Evolutionary conservation across 1,284 basidiomycete genomes (phyloP).

Genomic region (Termitomyces sp.): DNA sequence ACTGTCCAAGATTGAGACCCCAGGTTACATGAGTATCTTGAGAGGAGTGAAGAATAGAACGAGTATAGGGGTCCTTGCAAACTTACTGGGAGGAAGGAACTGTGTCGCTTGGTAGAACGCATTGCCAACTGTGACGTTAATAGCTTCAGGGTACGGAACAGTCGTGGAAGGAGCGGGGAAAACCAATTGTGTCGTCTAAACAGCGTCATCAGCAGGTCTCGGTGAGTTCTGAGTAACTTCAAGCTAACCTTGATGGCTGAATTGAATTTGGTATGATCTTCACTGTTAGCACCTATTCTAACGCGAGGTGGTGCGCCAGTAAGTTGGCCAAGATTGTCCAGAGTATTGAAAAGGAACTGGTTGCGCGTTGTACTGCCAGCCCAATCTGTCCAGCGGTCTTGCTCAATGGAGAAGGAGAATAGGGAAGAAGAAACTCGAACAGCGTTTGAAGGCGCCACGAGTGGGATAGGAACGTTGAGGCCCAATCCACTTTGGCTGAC

Average conservation of each 20-base stretch:
- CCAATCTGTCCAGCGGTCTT: slow-evolving; percentile 67
- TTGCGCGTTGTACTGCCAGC: slow-evolving; percentile 46
- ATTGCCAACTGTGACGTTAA: slow-evolving; percentile 51
- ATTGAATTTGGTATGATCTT: slow-evolving; percentile 58
- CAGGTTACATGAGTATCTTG: slow-evolving; percentile 56
- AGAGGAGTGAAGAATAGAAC: not conserved
- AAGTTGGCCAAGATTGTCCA: slow-evolving; percentile 48
- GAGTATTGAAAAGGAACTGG: slow-evolving; percentile 50
- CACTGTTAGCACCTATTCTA: slow-evolving; percentile 59
- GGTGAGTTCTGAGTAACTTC: not conserved
- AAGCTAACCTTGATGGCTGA: slow-evolving; percentile 35
- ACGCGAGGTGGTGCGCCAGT: slow-evolving; percentile 51
- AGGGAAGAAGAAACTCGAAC: slow-evolving; percentile 37
- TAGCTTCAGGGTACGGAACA: slow-evolving; percentile 62
- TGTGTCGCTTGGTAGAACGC: slow-evolving; percentile 53
- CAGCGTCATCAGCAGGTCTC: not conserved
- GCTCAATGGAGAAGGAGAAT: slow-evolving; percentile 62
- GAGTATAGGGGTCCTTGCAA: not conserved
- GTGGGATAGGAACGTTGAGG: slow-evolving; percentile 10
- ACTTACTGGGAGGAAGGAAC: slow-evolving; percentile 47
- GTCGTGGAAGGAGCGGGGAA: slow-evolving; percentile 46
- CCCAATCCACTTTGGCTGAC: slow-evolving; percentile 5
- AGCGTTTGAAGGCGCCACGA: slow-evolving; percentile 10
- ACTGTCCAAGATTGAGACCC: slow-evolving; percentile 61
- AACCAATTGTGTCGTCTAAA: slow-evolving; percentile 35